Evolutionary conservation across 1,139 yeast genomes (phyloP).

Genomic region (Eremothecium sinecaudum): DNA sequence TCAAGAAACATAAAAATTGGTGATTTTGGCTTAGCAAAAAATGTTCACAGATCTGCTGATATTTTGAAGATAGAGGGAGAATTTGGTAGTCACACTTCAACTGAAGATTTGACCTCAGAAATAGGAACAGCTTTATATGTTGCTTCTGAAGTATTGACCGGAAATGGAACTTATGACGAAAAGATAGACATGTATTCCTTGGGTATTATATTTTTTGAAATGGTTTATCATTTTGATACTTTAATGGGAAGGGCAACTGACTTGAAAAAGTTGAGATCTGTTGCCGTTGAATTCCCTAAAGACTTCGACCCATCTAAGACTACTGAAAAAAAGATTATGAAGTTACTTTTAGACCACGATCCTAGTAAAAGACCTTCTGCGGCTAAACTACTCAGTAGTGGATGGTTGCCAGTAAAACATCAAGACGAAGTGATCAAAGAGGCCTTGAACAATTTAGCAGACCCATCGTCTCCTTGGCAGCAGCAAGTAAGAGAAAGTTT

Average conservation of each 20-base stretch:
- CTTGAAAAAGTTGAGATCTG: constrained; percentile 51
- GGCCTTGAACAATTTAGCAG: constrained; percentile 74
- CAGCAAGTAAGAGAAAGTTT: constrained; percentile 80
- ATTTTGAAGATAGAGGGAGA: constrained; percentile 28
- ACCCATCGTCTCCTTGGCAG: constrained; percentile 91
- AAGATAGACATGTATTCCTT: constrained; percentile 93
- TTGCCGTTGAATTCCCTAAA: constrained; percentile 54
- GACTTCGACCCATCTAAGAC: constrained; percentile 47
- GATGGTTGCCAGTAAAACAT: constrained; percentile 76
- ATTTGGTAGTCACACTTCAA: constrained; percentile 28
- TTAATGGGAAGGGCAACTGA: constrained; percentile 87
- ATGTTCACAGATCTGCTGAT: constrained; percentile 45
- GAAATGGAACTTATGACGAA: constrained; percentile 67
- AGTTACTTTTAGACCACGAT: constrained; percentile 61
- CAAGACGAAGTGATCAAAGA: constrained; percentile 86
- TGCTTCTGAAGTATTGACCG: constrained; percentile 74
- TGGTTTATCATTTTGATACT: constrained; percentile 74
- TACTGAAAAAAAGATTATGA: constrained; percentile 58
- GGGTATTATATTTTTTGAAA: constrained; percentile 90
- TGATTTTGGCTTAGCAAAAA: constrained; percentile 93
- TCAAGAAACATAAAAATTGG: constrained; percentile 87
- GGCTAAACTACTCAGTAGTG: constrained; percentile 60
- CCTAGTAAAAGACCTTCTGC: constrained; percentile 78
- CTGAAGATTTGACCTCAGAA: constrained; percentile 81
- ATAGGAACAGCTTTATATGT: constrained; percentile 91